A percentile compares a stretch with the other conserved stretches of the same genome.
phyloP scores from a whole-genome alignment of 108 stramenopile species.

The Cyclotella baltica region DNA sequence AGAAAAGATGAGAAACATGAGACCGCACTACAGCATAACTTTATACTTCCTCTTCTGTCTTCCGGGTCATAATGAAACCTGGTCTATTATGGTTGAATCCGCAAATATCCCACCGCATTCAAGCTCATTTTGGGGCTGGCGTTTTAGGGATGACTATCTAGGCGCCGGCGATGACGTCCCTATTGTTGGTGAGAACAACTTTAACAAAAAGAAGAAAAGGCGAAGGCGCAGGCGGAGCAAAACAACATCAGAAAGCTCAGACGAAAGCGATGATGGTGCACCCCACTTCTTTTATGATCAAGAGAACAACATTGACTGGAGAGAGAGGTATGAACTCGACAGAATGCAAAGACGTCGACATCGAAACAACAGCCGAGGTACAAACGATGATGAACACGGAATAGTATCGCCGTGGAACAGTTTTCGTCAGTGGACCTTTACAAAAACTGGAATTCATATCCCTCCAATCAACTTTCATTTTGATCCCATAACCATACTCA shows the following conservation, averaged over 20 bases:
- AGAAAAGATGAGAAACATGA: no score
- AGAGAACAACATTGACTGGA: slow-evolving; percentile 21
- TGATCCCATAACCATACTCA: slow-evolving; percentile 50
- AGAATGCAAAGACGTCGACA: slow-evolving; percentile 13
- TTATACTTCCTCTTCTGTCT: neutral
- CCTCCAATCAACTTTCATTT: slow-evolving; percentile 42
- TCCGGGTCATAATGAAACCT: neutral
- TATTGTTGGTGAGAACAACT: slow-evolving; percentile 26
- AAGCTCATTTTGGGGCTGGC: slow-evolving; percentile 12
- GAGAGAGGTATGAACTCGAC: slow-evolving; percentile 21
- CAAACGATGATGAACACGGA: slow-evolving; percentile 8
- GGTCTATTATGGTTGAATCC: slow-evolving; percentile 3
- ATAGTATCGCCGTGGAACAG: slow-evolving; percentile 25
- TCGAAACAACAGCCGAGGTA: slow-evolving; percentile 11
- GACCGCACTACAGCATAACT: neutral
- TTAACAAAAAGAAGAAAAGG: neutral
- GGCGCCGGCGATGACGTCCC: slow-evolving; percentile 36
- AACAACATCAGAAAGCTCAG: neutral
- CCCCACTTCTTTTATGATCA: slow-evolving; percentile 19
- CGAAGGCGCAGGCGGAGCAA: neutral
- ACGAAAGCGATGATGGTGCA: neutral
- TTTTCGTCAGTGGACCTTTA: slow-evolving; percentile 40
- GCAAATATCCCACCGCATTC: slow-evolving; percentile 10
- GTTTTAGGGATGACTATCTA: slow-evolving; percentile 10
- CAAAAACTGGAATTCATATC: slow-evolving; percentile 47